Percentiles rank a stretch among this genome's conserved stretches.
Conservation (phyloP, 2,329 filamentous ascomycete species). For the Pochonia chlamydosporia region DNA sequence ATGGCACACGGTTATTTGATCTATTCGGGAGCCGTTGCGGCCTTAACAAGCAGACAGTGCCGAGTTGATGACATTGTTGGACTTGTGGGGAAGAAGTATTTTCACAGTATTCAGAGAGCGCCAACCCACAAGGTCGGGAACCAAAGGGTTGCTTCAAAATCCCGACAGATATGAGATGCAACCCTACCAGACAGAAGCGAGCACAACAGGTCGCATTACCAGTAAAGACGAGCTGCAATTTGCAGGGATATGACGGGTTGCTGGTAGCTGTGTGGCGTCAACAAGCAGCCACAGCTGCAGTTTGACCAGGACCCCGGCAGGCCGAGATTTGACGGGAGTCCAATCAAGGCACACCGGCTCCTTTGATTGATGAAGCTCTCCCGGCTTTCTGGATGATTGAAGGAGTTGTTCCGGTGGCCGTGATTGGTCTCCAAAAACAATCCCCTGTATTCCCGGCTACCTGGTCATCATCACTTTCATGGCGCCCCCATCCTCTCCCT, state of each 20-base stretch:
- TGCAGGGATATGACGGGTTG: not conserved
- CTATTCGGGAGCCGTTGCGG: too few species aligned
- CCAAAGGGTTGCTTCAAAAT: not conserved
- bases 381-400: slow-evolving; percentile 5
- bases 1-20: too few species aligned
- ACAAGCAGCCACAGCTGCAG: not conserved
- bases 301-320: not conserved
- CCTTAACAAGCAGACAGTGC: too few species aligned
- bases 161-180: not conserved
- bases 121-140: not conserved
- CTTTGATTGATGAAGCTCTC: slow-evolving; percentile 4
- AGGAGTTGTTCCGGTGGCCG: not conserved
- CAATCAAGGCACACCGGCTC: slow-evolving; percentile 2
- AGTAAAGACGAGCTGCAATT: too few species aligned
- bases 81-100: too few species aligned
- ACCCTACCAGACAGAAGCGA: too few species aligned
- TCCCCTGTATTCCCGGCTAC: slow-evolving; percentile 5
- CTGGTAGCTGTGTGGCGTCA: not conserved
- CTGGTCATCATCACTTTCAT: not conserved
- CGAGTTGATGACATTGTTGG: too few species aligned
- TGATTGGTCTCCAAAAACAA: not conserved
- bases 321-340: slow-evolving; percentile 8
- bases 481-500: not conserved
- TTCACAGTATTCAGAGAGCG: too few species aligned
- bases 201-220: too few species aligned